Conservation (phyloP, 2,329 filamentous ascomycete genomes). For the Chaetothyriales sp. region DNA sequence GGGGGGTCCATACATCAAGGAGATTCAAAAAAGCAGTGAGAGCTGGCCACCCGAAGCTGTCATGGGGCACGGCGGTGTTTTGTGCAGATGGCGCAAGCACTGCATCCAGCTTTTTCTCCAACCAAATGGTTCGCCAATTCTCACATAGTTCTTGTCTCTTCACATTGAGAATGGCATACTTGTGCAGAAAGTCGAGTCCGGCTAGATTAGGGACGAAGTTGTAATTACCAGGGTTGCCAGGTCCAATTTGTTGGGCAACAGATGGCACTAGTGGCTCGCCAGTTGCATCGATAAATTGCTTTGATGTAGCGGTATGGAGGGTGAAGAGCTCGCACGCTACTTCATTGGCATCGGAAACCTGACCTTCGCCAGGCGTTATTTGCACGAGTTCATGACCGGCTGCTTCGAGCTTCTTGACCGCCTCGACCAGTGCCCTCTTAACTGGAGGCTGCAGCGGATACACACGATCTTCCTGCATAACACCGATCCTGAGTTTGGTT, state of each 20-base stretch:
- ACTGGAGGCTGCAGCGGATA: slow-evolving; percentile 42
- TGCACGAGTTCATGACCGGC: slow-evolving; percentile 36
- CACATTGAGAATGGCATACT: slow-evolving; percentile 31
- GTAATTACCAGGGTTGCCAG: too few species aligned
- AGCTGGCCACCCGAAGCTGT: slow-evolving; percentile 22
- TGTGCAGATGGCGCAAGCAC: slow-evolving; percentile 38
- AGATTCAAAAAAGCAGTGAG: slow-evolving; percentile 42
- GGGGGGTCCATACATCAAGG: slow-evolving; percentile 32
- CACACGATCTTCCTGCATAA: slow-evolving; percentile 34
- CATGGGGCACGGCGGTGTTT: slow-evolving; percentile 39
- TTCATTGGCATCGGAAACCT: slow-evolving; percentile 11
- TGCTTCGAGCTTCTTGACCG: slow-evolving; percentile 37
- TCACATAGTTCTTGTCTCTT: slow-evolving; percentile 24
- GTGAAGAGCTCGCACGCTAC: slow-evolving; percentile 18
- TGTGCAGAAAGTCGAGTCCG: slow-evolving; percentile 26
- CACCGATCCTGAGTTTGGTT: slow-evolving; percentile 32
- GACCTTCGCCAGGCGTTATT: slow-evolving; percentile 7
- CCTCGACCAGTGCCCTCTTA: slow-evolving; percentile 32
- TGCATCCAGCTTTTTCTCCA: slow-evolving; percentile 35
- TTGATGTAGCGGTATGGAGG: slow-evolving; percentile 7
- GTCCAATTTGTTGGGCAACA: slow-evolving; percentile 1
- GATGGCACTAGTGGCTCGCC: slow-evolving; percentile 20
- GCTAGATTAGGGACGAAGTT: too few species aligned
- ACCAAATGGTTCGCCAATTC: slow-evolving; percentile 31
- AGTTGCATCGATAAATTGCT: slow-evolving; percentile 11